Percentiles rank a stretch among this genome's conserved stretches.
Conservation (phyloP, 2,329 filamentous ascomycete species). For the Sporothrix mexicana region DNA sequence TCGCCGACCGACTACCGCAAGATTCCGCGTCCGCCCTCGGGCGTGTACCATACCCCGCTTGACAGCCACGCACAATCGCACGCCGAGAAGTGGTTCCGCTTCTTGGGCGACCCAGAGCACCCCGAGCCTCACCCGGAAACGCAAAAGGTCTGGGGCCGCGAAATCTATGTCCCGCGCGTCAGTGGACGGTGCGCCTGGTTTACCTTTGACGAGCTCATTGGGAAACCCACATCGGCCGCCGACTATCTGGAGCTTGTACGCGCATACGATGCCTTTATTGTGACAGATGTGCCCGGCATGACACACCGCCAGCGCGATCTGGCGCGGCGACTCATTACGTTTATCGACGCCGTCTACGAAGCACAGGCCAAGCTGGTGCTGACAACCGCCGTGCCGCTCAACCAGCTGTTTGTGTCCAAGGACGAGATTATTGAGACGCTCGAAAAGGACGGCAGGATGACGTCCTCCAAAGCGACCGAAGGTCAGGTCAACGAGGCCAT, state of each 20-base stretch:
- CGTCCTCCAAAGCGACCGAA: neutral
- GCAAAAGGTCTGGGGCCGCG: constrained; percentile 90
- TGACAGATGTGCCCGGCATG: constrained; percentile 93
- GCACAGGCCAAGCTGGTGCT: constrained; percentile 90
- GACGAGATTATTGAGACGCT: constrained; percentile 69
- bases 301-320: constrained; percentile 83
- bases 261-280: constrained; percentile 88
- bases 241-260: constrained; percentile 93
- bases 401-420: constrained; percentile 81
- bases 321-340: constrained; percentile 92
- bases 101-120: constrained; percentile 83
- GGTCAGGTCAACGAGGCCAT: constrained; percentile 69
- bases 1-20: constrained; percentile 97
- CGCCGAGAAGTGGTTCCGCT: constrained; percentile 93
- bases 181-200: constrained; percentile 90
- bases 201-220: constrained; percentile 90
- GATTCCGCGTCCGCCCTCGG: constrained; percentile 88
- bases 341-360: constrained; percentile 96
- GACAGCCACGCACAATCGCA: constrained; percentile 78
- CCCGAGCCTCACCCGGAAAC: constrained; percentile 75
- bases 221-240: constrained; percentile 84
- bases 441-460: constrained; percentile 47
- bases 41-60: constrained; percentile 90
- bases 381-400: constrained; percentile 83
- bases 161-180: constrained; percentile 84